phyloP scores from a whole-genome alignment of 495 filamentous ascomycete species.

The Lasiosphaeria ovina region DNA sequence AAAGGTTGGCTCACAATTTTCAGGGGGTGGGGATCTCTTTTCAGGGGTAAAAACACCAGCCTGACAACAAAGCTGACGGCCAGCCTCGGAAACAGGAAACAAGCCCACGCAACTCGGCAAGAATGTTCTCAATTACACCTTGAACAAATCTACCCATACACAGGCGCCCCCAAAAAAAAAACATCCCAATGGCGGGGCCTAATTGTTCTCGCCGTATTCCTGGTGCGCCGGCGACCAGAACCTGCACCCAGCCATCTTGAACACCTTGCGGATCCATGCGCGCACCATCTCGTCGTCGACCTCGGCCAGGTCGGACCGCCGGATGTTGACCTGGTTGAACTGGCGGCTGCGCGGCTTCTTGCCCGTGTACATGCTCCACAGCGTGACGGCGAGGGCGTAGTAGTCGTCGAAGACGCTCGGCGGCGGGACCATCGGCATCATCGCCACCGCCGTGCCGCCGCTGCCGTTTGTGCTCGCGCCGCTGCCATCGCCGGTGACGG shows the following conservation, averaged over 20 bases:
- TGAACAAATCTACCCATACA: too few species aligned
- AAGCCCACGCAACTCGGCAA: too few species aligned
- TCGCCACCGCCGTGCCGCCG: not conserved
- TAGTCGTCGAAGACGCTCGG: slow-evolving; percentile 24
- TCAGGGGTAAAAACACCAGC: too few species aligned
- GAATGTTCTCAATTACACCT: too few species aligned
- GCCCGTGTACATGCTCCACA: slow-evolving; percentile 18
- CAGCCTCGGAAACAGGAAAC: too few species aligned
- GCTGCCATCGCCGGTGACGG: not conserved
- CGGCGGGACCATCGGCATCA: not conserved
- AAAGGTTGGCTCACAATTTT: too few species aligned
- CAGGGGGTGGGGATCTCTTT: too few species aligned
- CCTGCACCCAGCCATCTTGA: slow-evolving; percentile 20
- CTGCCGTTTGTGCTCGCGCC: not conserved
- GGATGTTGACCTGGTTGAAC: slow-evolving; percentile 18
- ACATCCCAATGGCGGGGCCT: too few species aligned
- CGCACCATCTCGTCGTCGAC: slow-evolving; percentile 20
- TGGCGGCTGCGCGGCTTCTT: slow-evolving; percentile 13
- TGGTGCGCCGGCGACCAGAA: not conserved
- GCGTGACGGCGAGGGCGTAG: slow-evolving; percentile 20
- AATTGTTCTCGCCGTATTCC: too few species aligned
- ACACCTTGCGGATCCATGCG: slow-evolving; percentile 21
- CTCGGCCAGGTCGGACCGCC: slow-evolving; percentile 15
- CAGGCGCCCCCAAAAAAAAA: too few species aligned
- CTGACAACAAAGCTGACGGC: too few species aligned